Percentiles rank a stretch among this genome's conserved stretches.
Evolutionary conservation across 2,329 filamentous ascomycete species (phyloP).

Genomic region (Coniochaeta ligniaria): DNA sequence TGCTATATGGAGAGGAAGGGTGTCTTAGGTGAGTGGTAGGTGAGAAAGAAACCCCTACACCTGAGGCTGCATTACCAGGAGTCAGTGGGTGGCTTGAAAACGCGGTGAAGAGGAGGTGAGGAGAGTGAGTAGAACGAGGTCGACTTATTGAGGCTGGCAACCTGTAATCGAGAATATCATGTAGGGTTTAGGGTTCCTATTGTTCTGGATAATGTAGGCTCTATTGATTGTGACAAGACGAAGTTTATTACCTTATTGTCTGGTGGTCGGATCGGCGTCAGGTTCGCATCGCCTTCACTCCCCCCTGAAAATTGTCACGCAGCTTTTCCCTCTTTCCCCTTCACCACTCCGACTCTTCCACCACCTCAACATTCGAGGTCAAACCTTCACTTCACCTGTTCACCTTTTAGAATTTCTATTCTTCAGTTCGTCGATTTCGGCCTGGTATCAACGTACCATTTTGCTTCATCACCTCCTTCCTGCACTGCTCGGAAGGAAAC

Average conservation of each 20-base stretch:
- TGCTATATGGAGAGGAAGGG: neutral
- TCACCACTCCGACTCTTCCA: neutral
- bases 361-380: neutral
- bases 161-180: neutral
- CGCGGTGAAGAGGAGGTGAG: neutral
- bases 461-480: neutral
- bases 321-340: neutral
- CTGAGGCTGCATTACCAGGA: neutral
- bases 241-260: conserved; percentile 6
- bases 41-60: neutral
- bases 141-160: neutral
- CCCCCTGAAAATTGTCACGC: conserved; percentile 3
- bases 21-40: neutral
- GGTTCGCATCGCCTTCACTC: neutral
- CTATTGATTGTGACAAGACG: neutral
- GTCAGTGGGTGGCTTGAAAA: neutral
- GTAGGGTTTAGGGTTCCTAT: neutral
- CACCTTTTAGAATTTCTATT: neutral
- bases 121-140: neutral
- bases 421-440: neutral
- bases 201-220: neutral
- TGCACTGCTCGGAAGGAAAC: neutral
- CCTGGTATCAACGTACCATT: neutral
- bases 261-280: neutral
- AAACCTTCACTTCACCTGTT: neutral